Conservation (phyloP, 257 asterid species). For the Craterostigma plantagineum region DNA sequence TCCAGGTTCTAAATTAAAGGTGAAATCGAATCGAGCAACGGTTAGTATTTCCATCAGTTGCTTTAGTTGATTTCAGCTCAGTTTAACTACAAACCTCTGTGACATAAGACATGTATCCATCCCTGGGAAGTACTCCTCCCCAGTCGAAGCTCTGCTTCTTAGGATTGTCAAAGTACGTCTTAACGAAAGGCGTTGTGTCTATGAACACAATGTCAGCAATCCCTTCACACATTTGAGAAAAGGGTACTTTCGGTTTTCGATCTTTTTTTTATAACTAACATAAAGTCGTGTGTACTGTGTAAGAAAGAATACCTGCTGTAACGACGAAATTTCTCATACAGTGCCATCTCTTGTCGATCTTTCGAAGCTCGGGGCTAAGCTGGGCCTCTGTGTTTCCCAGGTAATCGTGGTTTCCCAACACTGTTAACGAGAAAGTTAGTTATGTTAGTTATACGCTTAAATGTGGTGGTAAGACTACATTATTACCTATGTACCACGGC, state of each 20-base stretch:
- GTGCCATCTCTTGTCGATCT: constrained; percentile 56
- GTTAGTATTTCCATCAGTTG: too few species aligned
- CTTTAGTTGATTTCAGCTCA: constrained; percentile 2
- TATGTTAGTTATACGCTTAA: too few species aligned
- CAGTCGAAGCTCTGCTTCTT: constrained; percentile 53
- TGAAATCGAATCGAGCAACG: not conserved
- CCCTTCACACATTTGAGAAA: constrained; percentile 16
- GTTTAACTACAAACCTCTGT: constrained; percentile 19
- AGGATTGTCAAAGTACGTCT: constrained; percentile 30
- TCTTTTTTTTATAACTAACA: not conserved
- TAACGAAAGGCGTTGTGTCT: constrained; percentile 76
- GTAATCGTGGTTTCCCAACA: constrained; percentile 88
- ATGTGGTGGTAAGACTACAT: too few species aligned
- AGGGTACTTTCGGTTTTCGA: too few species aligned
- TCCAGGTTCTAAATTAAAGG: constrained; percentile 25
- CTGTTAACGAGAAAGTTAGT: constrained; percentile 52
- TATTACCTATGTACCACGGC: constrained; percentile 53
- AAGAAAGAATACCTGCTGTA: constrained; percentile 21
- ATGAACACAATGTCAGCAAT: constrained; percentile 62
- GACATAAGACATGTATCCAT: constrained; percentile 21
- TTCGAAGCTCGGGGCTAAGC: constrained; percentile 34
- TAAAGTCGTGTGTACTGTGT: not conserved
- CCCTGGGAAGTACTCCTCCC: constrained; percentile 40
- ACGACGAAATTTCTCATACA: constrained; percentile 59
- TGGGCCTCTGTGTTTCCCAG: constrained; percentile 82